A percentile compares a stretch with the other conserved stretches of the same genome.
phyloP scores from a whole-genome alignment of 2,329 filamentous ascomycete genomes.

The Monosporascus ibericus region DNA sequence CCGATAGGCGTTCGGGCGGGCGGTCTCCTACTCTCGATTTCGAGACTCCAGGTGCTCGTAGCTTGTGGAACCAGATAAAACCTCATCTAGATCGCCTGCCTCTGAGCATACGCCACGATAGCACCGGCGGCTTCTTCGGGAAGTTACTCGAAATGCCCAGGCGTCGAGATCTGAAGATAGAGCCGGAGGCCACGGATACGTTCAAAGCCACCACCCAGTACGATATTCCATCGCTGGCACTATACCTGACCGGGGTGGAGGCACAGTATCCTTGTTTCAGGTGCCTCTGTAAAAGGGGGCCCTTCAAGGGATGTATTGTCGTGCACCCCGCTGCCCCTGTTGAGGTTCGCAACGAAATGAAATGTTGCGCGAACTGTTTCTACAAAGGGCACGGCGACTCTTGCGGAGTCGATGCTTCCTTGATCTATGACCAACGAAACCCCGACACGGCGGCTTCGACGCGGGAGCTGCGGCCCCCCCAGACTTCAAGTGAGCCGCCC shows the following conservation, averaged over 20 bases:
- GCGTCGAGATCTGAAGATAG: background rate
- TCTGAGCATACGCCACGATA: background rate
- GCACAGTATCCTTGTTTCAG: background rate
- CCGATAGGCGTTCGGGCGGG: background rate
- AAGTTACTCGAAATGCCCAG: background rate
- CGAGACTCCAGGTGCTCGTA: background rate
- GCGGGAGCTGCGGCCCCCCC: no score
- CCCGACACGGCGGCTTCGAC: background rate
- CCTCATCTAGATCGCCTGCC: background rate
- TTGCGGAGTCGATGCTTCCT: background rate
- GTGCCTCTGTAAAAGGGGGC: background rate
- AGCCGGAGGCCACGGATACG: background rate
- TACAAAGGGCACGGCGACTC: background rate
- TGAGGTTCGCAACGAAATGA: background rate
- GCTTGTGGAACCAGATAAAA: background rate
- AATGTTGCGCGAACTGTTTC: background rate
- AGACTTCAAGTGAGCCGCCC: background rate
- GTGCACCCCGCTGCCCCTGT: background rate
- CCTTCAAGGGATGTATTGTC: background rate
- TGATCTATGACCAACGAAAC: background rate
- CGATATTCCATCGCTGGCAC: background rate
- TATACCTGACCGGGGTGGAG: background rate
- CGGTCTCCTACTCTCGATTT: background rate
- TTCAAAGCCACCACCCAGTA: accelerated
- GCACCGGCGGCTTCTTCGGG: background rate